phyloP scores from a whole-genome alignment of 2,329 filamentous ascomycete genomes.

The Lizonia empirigonia region DNA sequence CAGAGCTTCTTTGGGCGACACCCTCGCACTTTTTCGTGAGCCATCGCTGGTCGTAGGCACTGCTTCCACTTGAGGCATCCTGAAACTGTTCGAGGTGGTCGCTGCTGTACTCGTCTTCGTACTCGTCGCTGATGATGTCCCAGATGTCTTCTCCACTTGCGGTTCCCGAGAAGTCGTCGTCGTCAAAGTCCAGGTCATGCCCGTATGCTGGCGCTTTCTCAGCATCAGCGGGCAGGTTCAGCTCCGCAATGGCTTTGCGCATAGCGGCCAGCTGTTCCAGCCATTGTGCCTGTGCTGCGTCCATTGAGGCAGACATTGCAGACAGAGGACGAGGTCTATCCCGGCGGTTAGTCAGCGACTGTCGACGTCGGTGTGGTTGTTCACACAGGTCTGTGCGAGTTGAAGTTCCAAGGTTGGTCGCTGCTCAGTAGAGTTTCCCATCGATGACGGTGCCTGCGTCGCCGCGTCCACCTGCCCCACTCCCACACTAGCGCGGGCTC shows the following conservation, averaged over 20 bases:
- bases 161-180: slow-evolving; percentile 66
- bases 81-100: slow-evolving; percentile 65
- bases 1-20: slow-evolving; percentile 69
- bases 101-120: slow-evolving; percentile 68
- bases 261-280: slow-evolving; percentile 83
- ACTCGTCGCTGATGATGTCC: slow-evolving; percentile 84
- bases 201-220: slow-evolving; percentile 58
- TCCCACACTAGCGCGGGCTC: slow-evolving; percentile 25
- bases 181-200: slow-evolving; percentile 66
- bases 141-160: slow-evolving; percentile 81
- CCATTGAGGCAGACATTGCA: slow-evolving; percentile 46
- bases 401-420: neutral
- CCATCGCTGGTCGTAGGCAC: slow-evolving; percentile 69
- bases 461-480: slow-evolving; percentile 32
- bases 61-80: slow-evolving; percentile 32
- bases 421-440: slow-evolving; percentile 16
- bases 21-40: slow-evolving; percentile 69
- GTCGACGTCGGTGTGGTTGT: neutral
- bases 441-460: slow-evolving; percentile 24
- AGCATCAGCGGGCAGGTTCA: slow-evolving; percentile 62
- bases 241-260: slow-evolving; percentile 79
- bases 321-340: neutral
- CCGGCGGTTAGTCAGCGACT: neutral
- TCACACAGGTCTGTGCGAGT: slow-evolving; percentile 1
- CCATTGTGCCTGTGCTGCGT: slow-evolving; percentile 71